Evolutionary conservation across 768 basidiomycete genomes (phyloP), one percentile per base, ranked within the genome.

Genomic region (Pleurotus giganteus): DNA sequence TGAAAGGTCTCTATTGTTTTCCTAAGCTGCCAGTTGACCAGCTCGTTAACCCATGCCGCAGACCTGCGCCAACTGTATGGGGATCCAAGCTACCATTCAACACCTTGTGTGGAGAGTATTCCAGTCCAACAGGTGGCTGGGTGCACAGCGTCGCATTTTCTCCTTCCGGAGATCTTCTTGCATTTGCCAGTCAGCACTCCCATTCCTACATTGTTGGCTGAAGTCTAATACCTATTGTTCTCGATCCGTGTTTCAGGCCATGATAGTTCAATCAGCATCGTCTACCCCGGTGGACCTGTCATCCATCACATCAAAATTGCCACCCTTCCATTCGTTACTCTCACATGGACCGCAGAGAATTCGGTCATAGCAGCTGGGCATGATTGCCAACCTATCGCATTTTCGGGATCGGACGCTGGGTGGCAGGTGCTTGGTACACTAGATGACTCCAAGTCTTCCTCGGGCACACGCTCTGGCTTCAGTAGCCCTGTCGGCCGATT

Each of bases 41-140:
- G n/a, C 36, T 4, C 26, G 36, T 29, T 36, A 47, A 31, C 52
- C 64, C 42, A 62, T 39, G 31, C 52, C 17, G 9, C 59, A 96
- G 95, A 65, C 97, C 96, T 17, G 76, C 85, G 36, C 83, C 94
- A 2, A 86, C 89, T 21, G 86, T 94, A 1, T 99, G 97, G 97
- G 97, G 97, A n/a, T 93, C 94, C 55, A 94, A 94, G 63, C 78
- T 99, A 0, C 97, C 97, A 0, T 98, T 98, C 79, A 96, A 95
- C 68, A 98, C 97, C 1, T 78, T 99, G 57, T 98, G 95, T 60
- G 97, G 94, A 43, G 97, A 98, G 69, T 99, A 90, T 67, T 67
- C 78, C 32, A 92, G 88, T 63, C 86, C 92, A 0, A 82, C 87
- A 37, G 97, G 97, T 36, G 97, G 97, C 9, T 99, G 97, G 97